Evolutionary conservation across 768 basidiomycete genomes (phyloP).

Genomic region (Termitomyces sp.): DNA sequence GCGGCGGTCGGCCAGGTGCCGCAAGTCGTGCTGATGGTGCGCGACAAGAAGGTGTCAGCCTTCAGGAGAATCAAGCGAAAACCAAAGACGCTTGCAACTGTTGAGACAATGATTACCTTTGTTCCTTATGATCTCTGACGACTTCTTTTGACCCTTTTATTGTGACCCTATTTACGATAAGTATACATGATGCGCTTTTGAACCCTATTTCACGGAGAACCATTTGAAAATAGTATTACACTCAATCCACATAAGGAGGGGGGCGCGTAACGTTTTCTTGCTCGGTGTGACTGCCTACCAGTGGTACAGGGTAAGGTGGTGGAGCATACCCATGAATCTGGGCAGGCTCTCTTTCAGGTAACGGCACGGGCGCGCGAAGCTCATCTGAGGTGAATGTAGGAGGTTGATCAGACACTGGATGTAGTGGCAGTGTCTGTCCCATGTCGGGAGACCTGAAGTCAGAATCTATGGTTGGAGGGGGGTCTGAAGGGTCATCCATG

Average conservation of each 20-base stretch:
- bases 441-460: slow-evolving; percentile 56
- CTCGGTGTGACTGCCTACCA: slow-evolving; percentile 31
- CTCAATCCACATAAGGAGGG: slow-evolving; percentile 61
- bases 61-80: slow-evolving; percentile 65
- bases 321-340: slow-evolving; percentile 60
- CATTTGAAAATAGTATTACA: neutral
- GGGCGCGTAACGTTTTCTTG: slow-evolving; percentile 54
- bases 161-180: slow-evolving; percentile 11
- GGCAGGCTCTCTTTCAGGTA: slow-evolving; percentile 29
- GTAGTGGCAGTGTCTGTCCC: slow-evolving; percentile 28
- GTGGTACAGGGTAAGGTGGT: slow-evolving; percentile 71
- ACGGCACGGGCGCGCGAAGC: slow-evolving; percentile 25
- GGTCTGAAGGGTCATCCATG: slow-evolving; percentile 85
- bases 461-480: slow-evolving; percentile 85
- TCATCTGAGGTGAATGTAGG: slow-evolving; percentile 27
- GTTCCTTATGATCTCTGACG: slow-evolving; percentile 23
- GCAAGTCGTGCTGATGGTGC: slow-evolving; percentile 49
- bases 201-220: slow-evolving; percentile 3
- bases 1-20: slow-evolving; percentile 63
- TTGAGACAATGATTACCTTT: slow-evolving; percentile 33
- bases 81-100: slow-evolving; percentile 81
- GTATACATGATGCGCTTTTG: neutral
- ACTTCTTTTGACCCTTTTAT: slow-evolving; percentile 12
- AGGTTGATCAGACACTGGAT: slow-evolving; percentile 29
- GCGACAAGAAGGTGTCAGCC: slow-evolving; percentile 61